A percentile compares a stretch with the other conserved stretches of the same genome.
Conservation (phyloP, 2,329 filamentous ascomycete genomes). For the Delphinella strobiligena region DNA sequence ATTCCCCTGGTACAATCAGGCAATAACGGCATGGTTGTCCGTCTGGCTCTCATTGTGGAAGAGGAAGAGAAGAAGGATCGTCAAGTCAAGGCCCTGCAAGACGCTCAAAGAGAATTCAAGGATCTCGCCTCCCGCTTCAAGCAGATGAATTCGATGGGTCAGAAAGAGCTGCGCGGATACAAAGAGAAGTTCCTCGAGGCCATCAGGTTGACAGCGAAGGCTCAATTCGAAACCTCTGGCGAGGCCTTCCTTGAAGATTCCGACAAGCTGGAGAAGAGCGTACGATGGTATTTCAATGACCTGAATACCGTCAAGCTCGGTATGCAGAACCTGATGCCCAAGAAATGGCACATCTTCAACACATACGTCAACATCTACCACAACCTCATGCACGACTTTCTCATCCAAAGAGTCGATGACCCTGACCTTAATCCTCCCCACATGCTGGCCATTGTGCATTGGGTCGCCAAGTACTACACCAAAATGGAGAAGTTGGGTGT, state of each 20-base stretch:
- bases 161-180: constrained; percentile 85
- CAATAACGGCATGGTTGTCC: constrained; percentile 80
- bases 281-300: constrained; percentile 98
- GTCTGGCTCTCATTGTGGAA: constrained; percentile 83
- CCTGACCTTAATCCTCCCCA: constrained; percentile 74
- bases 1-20: constrained; percentile 77
- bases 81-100: constrained; percentile 79
- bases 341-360: constrained; percentile 90
- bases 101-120: constrained; percentile 89
- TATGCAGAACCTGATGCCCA: constrained; percentile 84
- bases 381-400: constrained; percentile 86
- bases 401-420: constrained; percentile 72
- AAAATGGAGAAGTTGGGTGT: constrained; percentile 91
- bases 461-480: constrained; percentile 89
- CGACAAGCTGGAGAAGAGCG: constrained; percentile 67
- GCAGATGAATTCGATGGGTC: constrained; percentile 75
- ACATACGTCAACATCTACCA: constrained; percentile 90
- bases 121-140: constrained; percentile 90
- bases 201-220: constrained; percentile 60
- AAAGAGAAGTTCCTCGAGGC: constrained; percentile 88
- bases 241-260: constrained; percentile 76
- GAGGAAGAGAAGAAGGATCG: constrained; percentile 95
- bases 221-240: constrained; percentile 59
- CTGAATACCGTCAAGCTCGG: constrained; percentile 87
- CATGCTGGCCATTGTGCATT: constrained; percentile 84